phyloP scores from a whole-genome alignment of 139 green algal species.

The Coccomyxa sp. region DNA sequence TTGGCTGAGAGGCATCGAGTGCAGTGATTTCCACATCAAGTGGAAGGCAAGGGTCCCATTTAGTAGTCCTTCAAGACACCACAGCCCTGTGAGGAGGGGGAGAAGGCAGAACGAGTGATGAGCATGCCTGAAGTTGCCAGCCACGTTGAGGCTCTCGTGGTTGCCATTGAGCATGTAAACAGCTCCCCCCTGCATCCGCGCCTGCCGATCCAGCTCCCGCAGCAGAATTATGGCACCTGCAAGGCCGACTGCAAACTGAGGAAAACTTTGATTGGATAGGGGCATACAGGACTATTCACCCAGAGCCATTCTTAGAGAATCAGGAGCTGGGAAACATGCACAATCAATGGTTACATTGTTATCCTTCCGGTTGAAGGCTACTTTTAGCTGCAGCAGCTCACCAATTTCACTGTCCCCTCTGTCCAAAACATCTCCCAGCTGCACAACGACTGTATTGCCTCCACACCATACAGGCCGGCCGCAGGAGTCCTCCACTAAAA shows the following conservation, averaged over 20 bases:
- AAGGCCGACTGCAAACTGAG: background rate
- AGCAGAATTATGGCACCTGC: constrained; percentile 80
- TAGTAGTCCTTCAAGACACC: too few species aligned
- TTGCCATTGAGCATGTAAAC: constrained; percentile 95
- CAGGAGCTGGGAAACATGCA: background rate
- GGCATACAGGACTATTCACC: background rate
- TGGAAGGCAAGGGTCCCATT: too few species aligned
- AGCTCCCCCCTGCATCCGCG: constrained; percentile 64
- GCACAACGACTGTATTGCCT: constrained; percentile 79
- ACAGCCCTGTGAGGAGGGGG: too few species aligned
- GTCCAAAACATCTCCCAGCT: constrained; percentile 90
- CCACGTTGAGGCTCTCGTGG: constrained; percentile 87
- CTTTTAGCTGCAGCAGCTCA: constrained; percentile 11
- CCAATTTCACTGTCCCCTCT: constrained; percentile 84
- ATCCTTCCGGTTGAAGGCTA: background rate
- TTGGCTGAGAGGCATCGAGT: too few species aligned
- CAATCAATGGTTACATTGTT: background rate
- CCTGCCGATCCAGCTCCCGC: constrained; percentile 72
- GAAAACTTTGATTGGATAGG: background rate
- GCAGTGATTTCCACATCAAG: too few species aligned
- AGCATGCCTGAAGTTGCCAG: constrained; percentile 73
- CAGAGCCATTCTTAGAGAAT: background rate
- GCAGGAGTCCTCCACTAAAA: constrained; percentile 48
- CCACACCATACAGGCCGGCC: constrained; percentile 62
- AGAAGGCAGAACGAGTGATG: background rate